Evolutionary conservation across 2,329 filamentous ascomycete genomes (phyloP).

Genomic region (Penicillium corylophilum): DNA sequence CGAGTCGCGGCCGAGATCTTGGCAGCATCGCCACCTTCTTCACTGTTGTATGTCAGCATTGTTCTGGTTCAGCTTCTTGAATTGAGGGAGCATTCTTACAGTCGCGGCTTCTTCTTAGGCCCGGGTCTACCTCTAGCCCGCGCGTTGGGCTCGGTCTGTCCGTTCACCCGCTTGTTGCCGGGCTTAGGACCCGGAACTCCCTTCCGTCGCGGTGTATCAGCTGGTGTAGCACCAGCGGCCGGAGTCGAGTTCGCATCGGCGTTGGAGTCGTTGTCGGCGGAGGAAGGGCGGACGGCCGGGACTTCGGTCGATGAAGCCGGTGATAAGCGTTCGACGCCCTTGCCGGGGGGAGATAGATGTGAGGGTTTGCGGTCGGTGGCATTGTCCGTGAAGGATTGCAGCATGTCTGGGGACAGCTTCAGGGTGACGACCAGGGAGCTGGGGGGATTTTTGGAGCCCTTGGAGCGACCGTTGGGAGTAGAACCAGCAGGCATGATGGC

Average conservation of each 20-base stretch:
- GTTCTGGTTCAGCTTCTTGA: not conserved
- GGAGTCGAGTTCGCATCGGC: slow-evolving; percentile 40
- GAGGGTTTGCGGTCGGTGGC: slow-evolving; percentile 22
- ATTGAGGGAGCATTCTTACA: slow-evolving; percentile 66
- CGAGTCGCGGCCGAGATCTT: slow-evolving; percentile 60
- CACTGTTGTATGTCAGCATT: slow-evolving; percentile 35
- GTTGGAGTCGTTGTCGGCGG: slow-evolving; percentile 44
- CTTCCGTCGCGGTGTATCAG: slow-evolving; percentile 67
- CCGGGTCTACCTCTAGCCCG: slow-evolving; percentile 80
- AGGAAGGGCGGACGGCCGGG: slow-evolving; percentile 35
- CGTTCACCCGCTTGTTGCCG: slow-evolving; percentile 56
- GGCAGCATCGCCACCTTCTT: slow-evolving; percentile 51
- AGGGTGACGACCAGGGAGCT: slow-evolving; percentile 33
- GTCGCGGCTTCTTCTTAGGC: slow-evolving; percentile 90
- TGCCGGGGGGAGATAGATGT: slow-evolving; percentile 21
- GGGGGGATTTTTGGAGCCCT: slow-evolving; percentile 28
- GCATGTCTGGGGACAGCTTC: slow-evolving; percentile 38
- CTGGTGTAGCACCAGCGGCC: slow-evolving; percentile 40
- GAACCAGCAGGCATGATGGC: slow-evolving; percentile 24
- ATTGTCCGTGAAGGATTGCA: slow-evolving; percentile 36
- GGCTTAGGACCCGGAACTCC: slow-evolving; percentile 68
- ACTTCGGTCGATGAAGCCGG: slow-evolving; percentile 38
- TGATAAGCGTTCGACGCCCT: slow-evolving; percentile 35
- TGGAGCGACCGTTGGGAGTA: slow-evolving; percentile 39
- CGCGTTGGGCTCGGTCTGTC: slow-evolving; percentile 47